Evolutionary conservation across 139 green algal genomes (phyloP).

Genomic region (Yamagishiella unicocca): DNA sequence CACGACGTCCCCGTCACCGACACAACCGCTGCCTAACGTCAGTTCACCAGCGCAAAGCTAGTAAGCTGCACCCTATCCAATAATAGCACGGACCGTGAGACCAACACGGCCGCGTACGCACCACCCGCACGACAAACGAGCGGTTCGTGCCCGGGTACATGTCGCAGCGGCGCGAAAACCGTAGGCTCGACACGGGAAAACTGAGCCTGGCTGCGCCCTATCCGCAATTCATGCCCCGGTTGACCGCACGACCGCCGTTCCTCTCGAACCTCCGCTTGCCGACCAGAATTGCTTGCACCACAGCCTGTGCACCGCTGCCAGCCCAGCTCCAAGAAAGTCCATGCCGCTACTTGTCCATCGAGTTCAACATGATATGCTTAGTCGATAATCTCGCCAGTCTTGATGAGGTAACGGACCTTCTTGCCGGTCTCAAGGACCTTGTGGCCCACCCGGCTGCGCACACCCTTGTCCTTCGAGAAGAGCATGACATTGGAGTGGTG

Average conservation of each 20-base stretch:
- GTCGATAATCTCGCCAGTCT: slow-evolving; percentile 87
- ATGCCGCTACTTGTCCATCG: neutral
- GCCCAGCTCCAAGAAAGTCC: slow-evolving; percentile 21
- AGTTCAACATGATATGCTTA: neutral
- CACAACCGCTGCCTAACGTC: no score
- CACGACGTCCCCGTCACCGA: no score
- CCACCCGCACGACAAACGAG: no score
- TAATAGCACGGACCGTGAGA: no score
- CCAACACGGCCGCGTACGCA: no score
- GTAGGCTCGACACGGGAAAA: slow-evolving; percentile 17
- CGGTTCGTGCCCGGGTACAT: neutral
- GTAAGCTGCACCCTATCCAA: no score
- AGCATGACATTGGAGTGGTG: slow-evolving; percentile 98
- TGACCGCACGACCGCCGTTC: no score
- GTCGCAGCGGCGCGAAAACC: neutral
- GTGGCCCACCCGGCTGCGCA: slow-evolving; percentile 78
- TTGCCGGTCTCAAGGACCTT: slow-evolving; percentile 81
- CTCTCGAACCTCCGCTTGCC: neutral
- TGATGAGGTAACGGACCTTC: slow-evolving; percentile 91
- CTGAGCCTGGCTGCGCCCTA: slow-evolving; percentile 8
- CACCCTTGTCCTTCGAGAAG: slow-evolving; percentile 85
- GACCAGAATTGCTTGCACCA: neutral
- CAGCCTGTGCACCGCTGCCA: neutral
- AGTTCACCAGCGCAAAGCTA: no score
- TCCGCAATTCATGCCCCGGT: no score